phyloP scores from a whole-genome alignment of 441 rosid genomes.

The Pelargonium myrrhifolium region DNA sequence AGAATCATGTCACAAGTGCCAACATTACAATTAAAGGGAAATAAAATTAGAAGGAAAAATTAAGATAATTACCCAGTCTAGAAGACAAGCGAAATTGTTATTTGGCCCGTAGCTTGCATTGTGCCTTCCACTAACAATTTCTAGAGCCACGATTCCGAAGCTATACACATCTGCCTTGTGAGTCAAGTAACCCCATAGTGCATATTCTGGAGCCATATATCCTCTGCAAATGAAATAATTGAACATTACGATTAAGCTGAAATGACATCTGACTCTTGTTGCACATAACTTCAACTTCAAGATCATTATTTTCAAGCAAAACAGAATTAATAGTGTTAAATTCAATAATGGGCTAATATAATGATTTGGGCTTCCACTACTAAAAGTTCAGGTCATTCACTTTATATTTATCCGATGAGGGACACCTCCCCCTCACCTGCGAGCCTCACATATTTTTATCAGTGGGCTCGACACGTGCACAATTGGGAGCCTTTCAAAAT shows the following conservation, averaged over 20 bases:
- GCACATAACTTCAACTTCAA: not conserved
- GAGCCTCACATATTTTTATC: too few relatives aligned
- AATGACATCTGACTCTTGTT: too few relatives aligned
- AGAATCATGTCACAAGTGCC: too few relatives aligned
- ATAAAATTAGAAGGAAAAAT: not conserved
- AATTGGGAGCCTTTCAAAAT: too few relatives aligned
- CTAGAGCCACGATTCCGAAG: conserved; percentile 49
- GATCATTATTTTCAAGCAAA: not conserved
- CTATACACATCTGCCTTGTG: conserved; percentile 69
- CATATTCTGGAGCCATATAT: conserved; percentile 77
- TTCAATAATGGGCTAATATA: too few relatives aligned
- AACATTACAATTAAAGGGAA: not conserved
- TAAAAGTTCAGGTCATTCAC: too few relatives aligned
- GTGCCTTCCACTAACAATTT: conserved; percentile 49
- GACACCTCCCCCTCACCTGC: too few relatives aligned
- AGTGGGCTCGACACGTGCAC: too few relatives aligned
- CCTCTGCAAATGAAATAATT: conserved; percentile 37
- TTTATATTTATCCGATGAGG: too few relatives aligned
- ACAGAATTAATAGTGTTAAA: too few relatives aligned
- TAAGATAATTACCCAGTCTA: conserved; percentile 49
- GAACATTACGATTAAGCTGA: not conserved
- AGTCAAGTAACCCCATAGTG: conserved; percentile 54
- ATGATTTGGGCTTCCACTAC: too few relatives aligned
- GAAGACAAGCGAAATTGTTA: conserved; percentile 37
- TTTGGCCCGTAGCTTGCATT: conserved; percentile 41